Percentiles rank a stretch among this genome's conserved stretches.
These are phyloP conservation scores for Schizochytrium sp. DNA, from an alignment of 108 stramenopile genomes.

Conservation along the genomic window DNA sequence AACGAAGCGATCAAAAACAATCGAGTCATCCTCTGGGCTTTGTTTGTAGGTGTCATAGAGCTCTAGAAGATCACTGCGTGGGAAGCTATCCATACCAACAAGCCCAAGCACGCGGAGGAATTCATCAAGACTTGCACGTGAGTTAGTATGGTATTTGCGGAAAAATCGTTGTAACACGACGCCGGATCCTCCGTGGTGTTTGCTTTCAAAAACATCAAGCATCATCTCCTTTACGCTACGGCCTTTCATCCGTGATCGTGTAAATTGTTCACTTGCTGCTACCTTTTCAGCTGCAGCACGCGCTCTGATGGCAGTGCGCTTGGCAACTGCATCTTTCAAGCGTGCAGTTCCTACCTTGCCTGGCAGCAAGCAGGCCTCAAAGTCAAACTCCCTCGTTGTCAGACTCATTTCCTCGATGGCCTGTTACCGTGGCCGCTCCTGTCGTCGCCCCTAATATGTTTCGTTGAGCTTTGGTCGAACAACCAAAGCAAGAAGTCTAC, in stretches of 20 bases:
- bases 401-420: neutral
- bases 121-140: neutral
- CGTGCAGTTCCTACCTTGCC: neutral
- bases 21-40: neutral
- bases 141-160: neutral
- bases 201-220: neutral
- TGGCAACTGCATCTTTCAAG: neutral
- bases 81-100: neutral
- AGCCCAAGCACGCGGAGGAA: neutral
- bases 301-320: neutral
- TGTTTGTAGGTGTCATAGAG: conserved; percentile 9
- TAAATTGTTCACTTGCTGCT: neutral
- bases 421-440: neutral
- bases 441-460: neutral
- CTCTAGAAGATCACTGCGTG: neutral
- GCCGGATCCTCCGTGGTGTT: neutral
- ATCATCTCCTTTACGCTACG: neutral
- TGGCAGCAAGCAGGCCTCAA: neutral
- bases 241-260: neutral
- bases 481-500: too few relatives aligned
- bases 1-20: neutral
- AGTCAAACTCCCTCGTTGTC: neutral
- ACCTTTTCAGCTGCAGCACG: neutral
- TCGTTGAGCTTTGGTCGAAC: too few relatives aligned
- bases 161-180: neutral